Percentiles rank a stretch among this genome's conserved stretches.
phyloP scores from a whole-genome alignment of 108 stramenopile genomes.

The Schizochytrium sp. region DNA sequence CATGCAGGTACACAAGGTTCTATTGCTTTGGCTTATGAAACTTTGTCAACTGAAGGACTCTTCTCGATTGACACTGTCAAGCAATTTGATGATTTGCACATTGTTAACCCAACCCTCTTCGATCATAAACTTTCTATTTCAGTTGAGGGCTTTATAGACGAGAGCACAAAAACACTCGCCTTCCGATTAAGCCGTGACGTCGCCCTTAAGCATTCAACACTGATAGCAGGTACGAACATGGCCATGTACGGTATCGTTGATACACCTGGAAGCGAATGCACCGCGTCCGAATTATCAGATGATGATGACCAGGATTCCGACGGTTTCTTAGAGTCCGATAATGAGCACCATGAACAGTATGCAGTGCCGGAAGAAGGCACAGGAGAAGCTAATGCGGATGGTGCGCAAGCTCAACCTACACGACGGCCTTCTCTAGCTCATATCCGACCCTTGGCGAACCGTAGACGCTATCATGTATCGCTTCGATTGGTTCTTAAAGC shows the following conservation, averaged over 20 bases:
- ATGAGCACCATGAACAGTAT: too few relatives aligned
- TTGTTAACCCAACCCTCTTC: neutral
- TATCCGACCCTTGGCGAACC: neutral
- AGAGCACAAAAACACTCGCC: neutral
- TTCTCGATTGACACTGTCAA: constrained; percentile 44
- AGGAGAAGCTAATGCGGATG: too few relatives aligned
- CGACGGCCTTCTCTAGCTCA: neutral
- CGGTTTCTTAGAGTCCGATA: too few relatives aligned
- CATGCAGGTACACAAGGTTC: neutral
- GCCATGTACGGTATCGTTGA: neutral
- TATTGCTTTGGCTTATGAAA: neutral
- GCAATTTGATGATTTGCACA: constrained; percentile 13
- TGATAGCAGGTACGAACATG: neutral
- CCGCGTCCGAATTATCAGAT: neutral
- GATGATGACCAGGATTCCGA: too few relatives aligned
- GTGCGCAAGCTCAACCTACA: too few relatives aligned
- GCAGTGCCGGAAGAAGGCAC: too few relatives aligned
- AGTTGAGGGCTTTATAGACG: constrained; percentile 49
- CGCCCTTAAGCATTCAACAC: neutral
- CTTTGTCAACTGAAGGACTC: neutral
- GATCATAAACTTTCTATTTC: neutral
- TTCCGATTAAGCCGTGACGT: neutral
- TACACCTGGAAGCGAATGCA: constrained; percentile 1
- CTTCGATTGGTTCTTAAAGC: constrained; percentile 29
- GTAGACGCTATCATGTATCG: neutral